Conservation (phyloP, 495 filamentous ascomycete species). For the Aspergillus olivimuriae region DNA sequence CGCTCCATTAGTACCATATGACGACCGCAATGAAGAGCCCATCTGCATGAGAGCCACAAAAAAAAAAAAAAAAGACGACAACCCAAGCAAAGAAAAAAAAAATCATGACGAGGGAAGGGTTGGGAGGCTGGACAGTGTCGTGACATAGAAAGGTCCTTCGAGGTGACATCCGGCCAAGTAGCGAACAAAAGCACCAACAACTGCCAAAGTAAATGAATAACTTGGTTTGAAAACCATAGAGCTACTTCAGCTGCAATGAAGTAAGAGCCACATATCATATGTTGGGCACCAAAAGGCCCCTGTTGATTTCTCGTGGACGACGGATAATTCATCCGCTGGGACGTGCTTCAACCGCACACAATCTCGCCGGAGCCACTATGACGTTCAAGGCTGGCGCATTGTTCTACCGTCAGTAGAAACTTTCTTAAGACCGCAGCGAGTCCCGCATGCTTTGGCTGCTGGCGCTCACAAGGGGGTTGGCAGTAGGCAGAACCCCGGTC, state of each 20-base stretch:
- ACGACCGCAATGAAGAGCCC: constrained; percentile 8
- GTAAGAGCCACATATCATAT: constrained; percentile 33
- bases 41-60: background rate
- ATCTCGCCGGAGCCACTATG: no score
- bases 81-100: background rate
- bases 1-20: constrained; percentile 15
- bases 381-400: no score
- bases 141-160: constrained; percentile 9
- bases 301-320: no score
- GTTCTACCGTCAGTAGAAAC: no score
- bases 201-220: constrained; percentile 15
- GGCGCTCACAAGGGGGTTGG: constrained; percentile 69
- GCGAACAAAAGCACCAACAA: constrained; percentile 25
- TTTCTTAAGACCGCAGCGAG: constrained; percentile 51
- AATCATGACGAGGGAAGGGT: background rate
- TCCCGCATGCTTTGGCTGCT: constrained; percentile 91
- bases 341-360: no score
- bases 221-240: constrained; percentile 1
- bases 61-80: background rate
- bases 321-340: no score
- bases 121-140: background rate
- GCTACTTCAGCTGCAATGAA: constrained; percentile 21
- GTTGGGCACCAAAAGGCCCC: constrained; percentile 17
- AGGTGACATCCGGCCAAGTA: constrained; percentile 1
- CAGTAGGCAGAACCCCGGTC: constrained; percentile 59